Conservation (phyloP, 2,329 filamentous ascomycete species). For the Fusarium pseudoanthophilum region DNA sequence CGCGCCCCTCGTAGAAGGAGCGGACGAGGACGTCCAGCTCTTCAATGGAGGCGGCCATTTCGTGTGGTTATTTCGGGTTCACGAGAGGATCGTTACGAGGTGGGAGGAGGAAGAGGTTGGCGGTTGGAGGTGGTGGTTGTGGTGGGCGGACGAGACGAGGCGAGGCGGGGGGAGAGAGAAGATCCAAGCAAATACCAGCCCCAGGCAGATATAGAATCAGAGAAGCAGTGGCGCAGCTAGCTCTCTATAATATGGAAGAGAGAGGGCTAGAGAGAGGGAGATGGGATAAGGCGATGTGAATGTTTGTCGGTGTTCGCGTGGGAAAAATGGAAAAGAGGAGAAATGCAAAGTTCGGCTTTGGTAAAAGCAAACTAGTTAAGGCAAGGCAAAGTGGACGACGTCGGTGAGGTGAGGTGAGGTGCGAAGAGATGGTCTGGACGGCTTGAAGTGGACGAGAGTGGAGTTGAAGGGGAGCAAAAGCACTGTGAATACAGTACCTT, state of each 20-base stretch:
- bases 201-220: conserved; percentile 37
- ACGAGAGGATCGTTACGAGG: conserved; percentile 44
- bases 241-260: conserved; percentile 22
- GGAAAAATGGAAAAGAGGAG: conserved; percentile 39
- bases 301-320: conserved; percentile 17
- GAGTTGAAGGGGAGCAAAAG: conserved; percentile 24
- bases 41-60: conserved; percentile 80
- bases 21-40: conserved; percentile 97
- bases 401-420: conserved; percentile 43
- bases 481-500: conserved; percentile 33
- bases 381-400: conserved; percentile 40
- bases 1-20: conserved; percentile 96
- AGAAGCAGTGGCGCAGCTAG: conserved; percentile 27
- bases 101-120: conserved; percentile 36
- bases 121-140: conserved; percentile 33
- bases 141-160: conserved; percentile 35
- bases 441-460: conserved; percentile 31
- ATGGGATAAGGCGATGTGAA: background rate
- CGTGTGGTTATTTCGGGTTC: conserved; percentile 42
- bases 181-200: conserved; percentile 43
- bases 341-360: conserved; percentile 37
- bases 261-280: background rate
- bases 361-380: conserved; percentile 32
- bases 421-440: conserved; percentile 35
- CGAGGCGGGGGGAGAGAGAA: conserved; percentile 45